Conservation (phyloP, 2,329 filamentous ascomycete genomes). For the Aspergillus candidus region DNA sequence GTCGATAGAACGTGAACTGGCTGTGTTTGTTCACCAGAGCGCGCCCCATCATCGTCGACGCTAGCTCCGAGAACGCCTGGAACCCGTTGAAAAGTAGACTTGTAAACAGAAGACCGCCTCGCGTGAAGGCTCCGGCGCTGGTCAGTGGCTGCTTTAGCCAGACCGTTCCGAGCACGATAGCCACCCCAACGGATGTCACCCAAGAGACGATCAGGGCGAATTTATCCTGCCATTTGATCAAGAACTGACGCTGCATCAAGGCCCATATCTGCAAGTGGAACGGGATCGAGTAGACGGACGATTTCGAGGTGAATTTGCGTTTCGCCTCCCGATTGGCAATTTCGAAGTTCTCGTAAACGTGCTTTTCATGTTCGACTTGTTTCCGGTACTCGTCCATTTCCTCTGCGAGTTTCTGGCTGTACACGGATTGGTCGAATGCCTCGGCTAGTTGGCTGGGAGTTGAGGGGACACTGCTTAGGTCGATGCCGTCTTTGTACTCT, state of each 20-base stretch:
- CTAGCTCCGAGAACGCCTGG: constrained; percentile 73
- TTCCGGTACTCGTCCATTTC: constrained; percentile 67
- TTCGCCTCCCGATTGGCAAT: constrained; percentile 72
- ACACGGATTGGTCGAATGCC: constrained; percentile 63
- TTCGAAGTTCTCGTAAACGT: constrained; percentile 69
- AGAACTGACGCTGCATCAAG: constrained; percentile 74
- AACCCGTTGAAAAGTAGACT: constrained; percentile 81
- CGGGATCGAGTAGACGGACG: constrained; percentile 75
- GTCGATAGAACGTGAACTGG: constrained; percentile 75
- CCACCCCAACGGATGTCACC: constrained; percentile 64
- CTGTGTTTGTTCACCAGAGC: constrained; percentile 78
- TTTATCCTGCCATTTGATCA: constrained; percentile 79
- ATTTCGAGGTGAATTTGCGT: constrained; percentile 62
- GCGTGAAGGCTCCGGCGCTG: constrained; percentile 66
- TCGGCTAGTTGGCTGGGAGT: constrained; percentile 60
- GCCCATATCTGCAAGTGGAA: constrained; percentile 80
- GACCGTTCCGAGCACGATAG: constrained; percentile 72
- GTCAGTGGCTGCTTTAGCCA: constrained; percentile 64
- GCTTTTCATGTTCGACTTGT: constrained; percentile 58
- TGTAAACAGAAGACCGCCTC: constrained; percentile 76
- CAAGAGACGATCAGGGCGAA: constrained; percentile 70
- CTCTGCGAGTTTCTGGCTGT: constrained; percentile 50
- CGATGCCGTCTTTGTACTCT: constrained; percentile 64
- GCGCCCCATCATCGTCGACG: constrained; percentile 66
- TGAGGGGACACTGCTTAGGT: constrained; percentile 61